Conservation (phyloP, 441 rosid species). For the Bocquillonia castaneifolia region DNA sequence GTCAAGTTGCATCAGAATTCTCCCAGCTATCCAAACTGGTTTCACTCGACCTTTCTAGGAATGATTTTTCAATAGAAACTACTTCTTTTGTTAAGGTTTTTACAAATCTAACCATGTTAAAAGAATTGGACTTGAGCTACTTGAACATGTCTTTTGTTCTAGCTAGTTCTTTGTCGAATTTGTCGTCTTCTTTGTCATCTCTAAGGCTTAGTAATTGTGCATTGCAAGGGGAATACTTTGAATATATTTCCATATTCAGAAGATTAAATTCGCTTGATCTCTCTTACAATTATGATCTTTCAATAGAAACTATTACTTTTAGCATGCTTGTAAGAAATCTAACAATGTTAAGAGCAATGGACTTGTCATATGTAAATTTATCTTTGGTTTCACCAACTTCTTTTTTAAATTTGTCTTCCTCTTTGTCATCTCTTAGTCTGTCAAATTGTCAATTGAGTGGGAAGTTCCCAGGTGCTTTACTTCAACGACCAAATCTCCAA, state of each 20-base stretch:
- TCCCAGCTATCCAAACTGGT: background rate
- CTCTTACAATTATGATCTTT: background rate
- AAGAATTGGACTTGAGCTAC: background rate
- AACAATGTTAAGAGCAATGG: too few species aligned
- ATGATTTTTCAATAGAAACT: background rate
- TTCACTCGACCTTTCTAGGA: background rate
- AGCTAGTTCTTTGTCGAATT: background rate
- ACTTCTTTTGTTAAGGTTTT: background rate
- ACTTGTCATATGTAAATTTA: too few species aligned
- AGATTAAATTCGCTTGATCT: background rate
- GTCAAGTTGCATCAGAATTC: background rate
- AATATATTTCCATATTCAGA: background rate
- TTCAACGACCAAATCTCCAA: background rate
- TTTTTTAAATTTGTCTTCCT: background rate
- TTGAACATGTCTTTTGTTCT: background rate
- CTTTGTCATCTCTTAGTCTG: background rate
- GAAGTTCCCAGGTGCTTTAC: background rate
- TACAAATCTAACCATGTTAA: background rate
- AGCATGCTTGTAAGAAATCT: too few species aligned
- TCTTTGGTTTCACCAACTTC: background rate
- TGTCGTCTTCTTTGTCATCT: slow-evolving; percentile 4
- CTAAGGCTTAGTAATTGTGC: background rate
- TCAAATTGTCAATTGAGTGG: background rate
- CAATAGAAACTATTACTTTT: background rate
- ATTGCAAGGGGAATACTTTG: background rate